Evolutionary conservation across 148 eudicot species (phyloP), one percentile per base, ranked within the genome.

Genomic region (Cornus kousa): DNA sequence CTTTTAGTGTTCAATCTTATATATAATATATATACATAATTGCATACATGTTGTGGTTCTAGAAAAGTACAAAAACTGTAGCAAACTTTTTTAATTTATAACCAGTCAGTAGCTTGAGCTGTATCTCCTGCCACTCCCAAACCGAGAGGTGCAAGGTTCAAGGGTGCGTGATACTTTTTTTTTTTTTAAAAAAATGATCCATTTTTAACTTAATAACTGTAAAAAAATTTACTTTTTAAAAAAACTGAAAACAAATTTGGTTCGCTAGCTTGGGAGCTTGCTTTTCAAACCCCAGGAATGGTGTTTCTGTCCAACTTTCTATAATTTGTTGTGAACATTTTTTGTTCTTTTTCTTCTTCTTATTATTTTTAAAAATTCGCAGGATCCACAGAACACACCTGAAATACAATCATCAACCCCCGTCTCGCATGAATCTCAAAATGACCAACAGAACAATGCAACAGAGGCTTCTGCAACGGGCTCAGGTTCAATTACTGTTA

Each of bases 401-500:
- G 97, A 94, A 82, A 76, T 82, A 75, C 92, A 89, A 79, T 87
- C 91, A 20, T 81, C 89, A 71, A 83, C 84, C 72, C 90, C 88
- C 72, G 87, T 74, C 78, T 84, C 95, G 11, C 98, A 88, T 77
- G 98, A 91, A 59, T 88, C 92, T 66, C 97, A 90, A 74, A 82
- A 84, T 81, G 98, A 92, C 79, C 95, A 80, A 55, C 91, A 85
- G 55, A 90, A 91, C 76, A 89, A 88, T 81, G 85, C 83, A 74
- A 75, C 80, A 62, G 97, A 92, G 84, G 85, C 88, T 75, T 88
- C 91, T 83, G 83, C 90, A 62, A 86, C 89, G 40, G 98, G 91
- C 84, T 89, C 98, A n/a, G 98, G 94, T 62, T 96, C 99, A 67
- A 86, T 91, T 68, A 93, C 99, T 67, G 90, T 87, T 73, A 87